phyloP scores from a whole-genome alignment of 495 filamentous ascomycete genomes.

The Symbiotaphrina buchneri region DNA sequence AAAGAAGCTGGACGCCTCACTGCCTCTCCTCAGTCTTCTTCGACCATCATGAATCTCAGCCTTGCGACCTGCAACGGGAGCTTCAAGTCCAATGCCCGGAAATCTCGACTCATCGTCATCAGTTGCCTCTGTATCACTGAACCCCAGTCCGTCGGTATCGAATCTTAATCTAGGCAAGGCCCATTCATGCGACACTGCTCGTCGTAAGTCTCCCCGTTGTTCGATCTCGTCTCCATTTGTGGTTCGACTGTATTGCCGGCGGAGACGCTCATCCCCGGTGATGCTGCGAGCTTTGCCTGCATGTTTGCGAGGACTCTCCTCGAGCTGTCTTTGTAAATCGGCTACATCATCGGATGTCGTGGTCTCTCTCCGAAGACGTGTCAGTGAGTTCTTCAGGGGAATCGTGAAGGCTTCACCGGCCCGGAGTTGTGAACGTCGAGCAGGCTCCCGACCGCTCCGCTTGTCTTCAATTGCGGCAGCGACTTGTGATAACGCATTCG shows the following conservation, averaged over 20 bases:
- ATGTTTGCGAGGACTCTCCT: constrained; percentile 1
- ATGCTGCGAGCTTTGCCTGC: background rate
- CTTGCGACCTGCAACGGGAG: no score
- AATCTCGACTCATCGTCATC: constrained; percentile 19
- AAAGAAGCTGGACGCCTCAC: no score
- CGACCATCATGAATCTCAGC: no score
- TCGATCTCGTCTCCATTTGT: background rate
- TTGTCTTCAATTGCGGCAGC: constrained; percentile 29
- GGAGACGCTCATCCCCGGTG: background rate
- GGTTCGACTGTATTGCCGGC: background rate
- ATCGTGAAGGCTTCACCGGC: constrained; percentile 9
- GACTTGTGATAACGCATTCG: constrained; percentile 32
- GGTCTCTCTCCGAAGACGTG: constrained; percentile 2
- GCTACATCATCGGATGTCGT: background rate
- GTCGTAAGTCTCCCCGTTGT: background rate
- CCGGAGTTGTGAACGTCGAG: constrained; percentile 3
- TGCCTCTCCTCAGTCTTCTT: no score
- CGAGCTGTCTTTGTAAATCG: background rate
- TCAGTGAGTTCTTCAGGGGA: constrained; percentile 7
- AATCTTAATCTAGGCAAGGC: background rate
- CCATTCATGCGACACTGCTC: background rate
- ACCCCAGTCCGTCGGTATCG: background rate
- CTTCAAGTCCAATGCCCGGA: no score
- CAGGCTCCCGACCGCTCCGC: constrained; percentile 5
- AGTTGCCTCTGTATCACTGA: constrained; percentile 14